These are phyloP conservation scores for Pseudogymnoascus sp. DNA, from an alignment of 2,329 filamentous ascomycete species.

Conservation along the genomic window DNA sequence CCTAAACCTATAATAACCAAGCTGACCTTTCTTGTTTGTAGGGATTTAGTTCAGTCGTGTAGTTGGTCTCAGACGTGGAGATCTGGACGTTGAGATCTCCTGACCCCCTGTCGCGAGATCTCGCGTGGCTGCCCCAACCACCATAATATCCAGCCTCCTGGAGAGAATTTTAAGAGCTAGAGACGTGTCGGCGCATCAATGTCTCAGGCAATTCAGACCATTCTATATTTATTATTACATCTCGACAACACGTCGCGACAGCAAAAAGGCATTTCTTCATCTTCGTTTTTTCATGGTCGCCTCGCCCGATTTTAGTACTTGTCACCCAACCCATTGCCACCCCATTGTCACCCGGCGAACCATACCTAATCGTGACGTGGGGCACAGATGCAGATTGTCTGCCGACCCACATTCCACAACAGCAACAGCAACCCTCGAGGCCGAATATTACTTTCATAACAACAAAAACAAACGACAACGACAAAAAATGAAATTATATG, in stretches of 20 bases:
- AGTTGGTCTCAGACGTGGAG: not conserved
- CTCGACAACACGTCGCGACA: not conserved
- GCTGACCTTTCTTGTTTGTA: not conserved
- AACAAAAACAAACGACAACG: not conserved
- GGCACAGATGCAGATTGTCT: not conserved
- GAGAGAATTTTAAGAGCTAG: not conserved
- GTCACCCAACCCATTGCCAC: not conserved
- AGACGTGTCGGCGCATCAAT: not conserved
- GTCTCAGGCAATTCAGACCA: not conserved
- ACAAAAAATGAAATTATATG: not conserved
- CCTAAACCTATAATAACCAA: not conserved
- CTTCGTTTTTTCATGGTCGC: not conserved
- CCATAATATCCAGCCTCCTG: not conserved
- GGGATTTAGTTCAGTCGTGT: not conserved
- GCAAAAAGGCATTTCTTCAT: not conserved
- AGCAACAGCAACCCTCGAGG: not conserved
- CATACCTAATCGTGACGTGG: not conserved
- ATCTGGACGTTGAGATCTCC: not conserved
- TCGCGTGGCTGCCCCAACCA: not conserved
- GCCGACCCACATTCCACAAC: not conserved
- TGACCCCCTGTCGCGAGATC: not conserved
- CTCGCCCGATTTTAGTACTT: not conserved
- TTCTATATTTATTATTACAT: not conserved
- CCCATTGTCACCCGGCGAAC: not conserved
- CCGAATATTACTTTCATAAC: not conserved